Evolutionary conservation across 306 rosid genomes (phyloP).

Genomic region (Pachyrhizus erosus): DNA sequence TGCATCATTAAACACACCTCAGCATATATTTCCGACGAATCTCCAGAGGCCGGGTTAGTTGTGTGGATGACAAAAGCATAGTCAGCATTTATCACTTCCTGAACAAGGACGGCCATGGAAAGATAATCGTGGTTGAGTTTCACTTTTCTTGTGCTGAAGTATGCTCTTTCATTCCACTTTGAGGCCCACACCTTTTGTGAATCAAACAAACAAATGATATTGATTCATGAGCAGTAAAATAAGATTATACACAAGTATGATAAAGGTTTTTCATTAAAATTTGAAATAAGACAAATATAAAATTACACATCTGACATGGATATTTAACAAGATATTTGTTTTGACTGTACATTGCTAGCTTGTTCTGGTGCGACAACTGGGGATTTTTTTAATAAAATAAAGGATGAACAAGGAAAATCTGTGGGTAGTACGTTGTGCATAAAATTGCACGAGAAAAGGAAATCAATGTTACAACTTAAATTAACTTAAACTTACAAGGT

Average conservation of each 20-base stretch:
- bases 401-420: constrained; percentile 28
- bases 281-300: constrained; percentile 30
- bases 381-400: constrained; percentile 7
- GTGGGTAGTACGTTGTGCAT: constrained; percentile 4
- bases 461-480: neutral
- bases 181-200: constrained; percentile 93
- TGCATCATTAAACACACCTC: constrained; percentile 70
- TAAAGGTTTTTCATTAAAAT: constrained; percentile 13
- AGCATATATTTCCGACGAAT: constrained; percentile 93
- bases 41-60: constrained; percentile 96
- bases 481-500: neutral
- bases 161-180: constrained; percentile 98
- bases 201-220: constrained; percentile 38
- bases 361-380: constrained; percentile 11
- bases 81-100: constrained; percentile 95
- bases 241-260: constrained; percentile 20
- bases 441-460: constrained; percentile 8
- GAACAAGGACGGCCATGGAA: constrained; percentile 99
- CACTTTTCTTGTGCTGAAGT: constrained; percentile 95
- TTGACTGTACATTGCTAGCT: constrained; percentile 2
- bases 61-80: constrained; percentile 99
- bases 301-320: constrained; percentile 26
- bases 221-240: constrained; percentile 26
- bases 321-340: neutral
- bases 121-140: constrained; percentile 87